phyloP scores from a whole-genome alignment of 352 stramenopile genomes.

The Phytophthora brassicae region DNA sequence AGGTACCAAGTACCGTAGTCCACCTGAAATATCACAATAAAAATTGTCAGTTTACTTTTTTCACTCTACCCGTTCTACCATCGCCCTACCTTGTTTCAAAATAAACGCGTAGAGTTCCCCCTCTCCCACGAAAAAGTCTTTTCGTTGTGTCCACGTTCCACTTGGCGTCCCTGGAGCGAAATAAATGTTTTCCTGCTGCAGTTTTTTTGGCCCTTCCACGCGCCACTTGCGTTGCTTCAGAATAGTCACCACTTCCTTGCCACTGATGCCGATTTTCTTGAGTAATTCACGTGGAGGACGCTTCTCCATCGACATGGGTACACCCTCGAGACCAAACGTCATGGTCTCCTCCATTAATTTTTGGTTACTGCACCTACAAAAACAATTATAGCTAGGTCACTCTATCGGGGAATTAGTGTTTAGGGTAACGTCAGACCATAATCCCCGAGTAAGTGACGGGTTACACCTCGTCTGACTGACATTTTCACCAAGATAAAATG shows the following conservation, averaged over 20 bases:
- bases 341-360: no score
- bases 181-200: slow-evolving; percentile 34
- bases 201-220: slow-evolving; percentile 19
- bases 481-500: slow-evolving; percentile 26
- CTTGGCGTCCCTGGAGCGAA: slow-evolving; percentile 14
- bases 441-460: not conserved
- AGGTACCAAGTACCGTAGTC: slow-evolving; percentile 28
- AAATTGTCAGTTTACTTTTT: not conserved
- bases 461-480: no score
- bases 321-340: not conserved
- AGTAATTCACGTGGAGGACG: slow-evolving; percentile 28
- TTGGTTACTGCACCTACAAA: no score
- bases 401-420: no score
- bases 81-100: slow-evolving; percentile 31
- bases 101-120: slow-evolving; percentile 42
- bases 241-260: slow-evolving; percentile 37
- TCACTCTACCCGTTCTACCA: slow-evolving; percentile 6
- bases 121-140: slow-evolving; percentile 35
- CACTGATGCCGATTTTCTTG: slow-evolving; percentile 27
- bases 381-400: no score
- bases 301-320: slow-evolving; percentile 27
- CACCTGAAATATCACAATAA: slow-evolving; percentile 12
- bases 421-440: not conserved
- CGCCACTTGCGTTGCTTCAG: slow-evolving; percentile 24
- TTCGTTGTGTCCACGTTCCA: not conserved